Evolutionary conservation across 1,284 basidiomycete species (phyloP).

Genomic region (Austroboletus novae-zelandiae): DNA sequence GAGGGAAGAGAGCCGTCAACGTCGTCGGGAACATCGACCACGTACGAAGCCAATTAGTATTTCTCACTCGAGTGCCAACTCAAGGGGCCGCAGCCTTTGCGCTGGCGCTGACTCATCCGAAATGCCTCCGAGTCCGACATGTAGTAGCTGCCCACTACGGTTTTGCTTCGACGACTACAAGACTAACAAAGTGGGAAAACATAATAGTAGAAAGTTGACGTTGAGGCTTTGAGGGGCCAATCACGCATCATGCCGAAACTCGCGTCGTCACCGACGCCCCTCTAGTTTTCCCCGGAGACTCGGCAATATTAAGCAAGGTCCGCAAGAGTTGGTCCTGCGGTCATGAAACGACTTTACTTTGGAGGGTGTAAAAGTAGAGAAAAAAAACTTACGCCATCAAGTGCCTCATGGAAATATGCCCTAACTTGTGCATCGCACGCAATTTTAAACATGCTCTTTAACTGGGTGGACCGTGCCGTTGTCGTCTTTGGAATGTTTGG

Average conservation of each 20-base stretch:
- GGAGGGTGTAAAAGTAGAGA: neutral
- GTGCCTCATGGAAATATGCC: constrained; percentile 48
- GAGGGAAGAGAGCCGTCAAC: constrained; percentile 42
- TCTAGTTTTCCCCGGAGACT: constrained; percentile 53
- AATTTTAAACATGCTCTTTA: constrained; percentile 49
- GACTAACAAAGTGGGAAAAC: too few relatives aligned
- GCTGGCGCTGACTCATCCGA: too few relatives aligned
- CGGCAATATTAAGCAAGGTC: constrained; percentile 58
- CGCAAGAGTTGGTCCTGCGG: constrained; percentile 51
- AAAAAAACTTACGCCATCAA: constrained; percentile 44
- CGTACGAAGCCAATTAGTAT: neutral
- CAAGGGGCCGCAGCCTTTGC: too few relatives aligned
- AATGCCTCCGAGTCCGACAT: too few relatives aligned
- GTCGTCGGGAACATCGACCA: constrained; percentile 45
- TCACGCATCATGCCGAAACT: neutral
- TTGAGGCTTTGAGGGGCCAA: too few relatives aligned
- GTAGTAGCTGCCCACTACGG: too few relatives aligned
- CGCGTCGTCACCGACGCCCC: constrained; percentile 40
- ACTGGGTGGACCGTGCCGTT: constrained; percentile 24
- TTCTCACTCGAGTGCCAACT: too few relatives aligned
- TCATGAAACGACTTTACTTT: neutral
- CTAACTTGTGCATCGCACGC: constrained; percentile 48
- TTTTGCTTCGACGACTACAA: too few relatives aligned
- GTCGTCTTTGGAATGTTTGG: constrained; percentile 28
- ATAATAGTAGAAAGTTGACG: too few relatives aligned